A percentile compares a stretch with the other conserved stretches of the same genome.
phyloP scores from a whole-genome alignment of 768 basidiomycete species.

The Clavaria fumosa region DNA sequence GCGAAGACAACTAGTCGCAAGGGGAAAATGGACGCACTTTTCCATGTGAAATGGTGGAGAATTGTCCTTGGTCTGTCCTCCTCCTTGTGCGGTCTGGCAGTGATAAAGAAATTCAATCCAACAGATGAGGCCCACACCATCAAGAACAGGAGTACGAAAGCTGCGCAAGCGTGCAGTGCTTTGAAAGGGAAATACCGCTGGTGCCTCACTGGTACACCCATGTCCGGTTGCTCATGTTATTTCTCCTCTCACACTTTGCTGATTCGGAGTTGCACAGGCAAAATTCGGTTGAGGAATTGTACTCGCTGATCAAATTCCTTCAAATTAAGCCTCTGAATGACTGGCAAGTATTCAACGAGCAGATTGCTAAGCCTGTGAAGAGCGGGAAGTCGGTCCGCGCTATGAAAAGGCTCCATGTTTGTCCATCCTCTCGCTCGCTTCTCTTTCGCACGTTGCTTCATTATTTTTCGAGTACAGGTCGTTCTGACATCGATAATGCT shows the following conservation, averaged over 20 bases:
- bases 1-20: constrained; percentile 20
- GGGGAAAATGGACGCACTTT: constrained; percentile 52
- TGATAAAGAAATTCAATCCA: too few species aligned
- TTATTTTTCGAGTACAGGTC: constrained; percentile 26
- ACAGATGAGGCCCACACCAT: constrained; percentile 93
- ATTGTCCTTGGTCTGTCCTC: constrained; percentile 60
- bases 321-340: constrained; percentile 69
- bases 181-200: constrained; percentile 71
- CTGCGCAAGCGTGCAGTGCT: constrained; percentile 62
- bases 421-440: constrained; percentile 1
- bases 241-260: not conserved
- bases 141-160: constrained; percentile 72
- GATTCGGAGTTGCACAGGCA: constrained; percentile 31
- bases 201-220: constrained; percentile 77
- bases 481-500: constrained; percentile 83
- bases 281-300: constrained; percentile 84
- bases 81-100: too few species aligned
- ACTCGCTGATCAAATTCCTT: constrained; percentile 79
- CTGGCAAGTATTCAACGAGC: constrained; percentile 62
- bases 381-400: constrained; percentile 43
- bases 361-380: constrained; percentile 72
- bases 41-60: constrained; percentile 67
- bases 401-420: constrained; percentile 73
- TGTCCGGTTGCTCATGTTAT: constrained; percentile 26
- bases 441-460: not conserved